phyloP scores from a whole-genome alignment of 345 rosid genomes.

The Excoecaria cochinchinensis region DNA sequence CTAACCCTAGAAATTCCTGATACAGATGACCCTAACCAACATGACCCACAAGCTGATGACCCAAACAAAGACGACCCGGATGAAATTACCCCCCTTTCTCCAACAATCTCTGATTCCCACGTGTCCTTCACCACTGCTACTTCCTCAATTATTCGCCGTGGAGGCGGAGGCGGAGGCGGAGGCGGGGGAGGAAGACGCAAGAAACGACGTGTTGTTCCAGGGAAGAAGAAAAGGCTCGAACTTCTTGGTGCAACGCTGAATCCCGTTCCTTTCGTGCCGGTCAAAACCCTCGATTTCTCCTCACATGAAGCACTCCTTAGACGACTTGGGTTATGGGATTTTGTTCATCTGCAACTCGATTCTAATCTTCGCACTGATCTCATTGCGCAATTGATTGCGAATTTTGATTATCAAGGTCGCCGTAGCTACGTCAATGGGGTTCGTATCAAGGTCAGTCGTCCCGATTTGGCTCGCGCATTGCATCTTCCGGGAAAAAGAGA shows the following conservation, averaged over 20 bases:
- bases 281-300: constrained; percentile 55
- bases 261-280: constrained; percentile 62
- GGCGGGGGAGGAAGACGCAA: constrained; percentile 15
- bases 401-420: constrained; percentile 34
- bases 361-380: constrained; percentile 48
- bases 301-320: constrained; percentile 55
- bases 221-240: constrained; percentile 57
- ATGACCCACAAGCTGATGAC: constrained; percentile 12
- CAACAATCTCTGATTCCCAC: constrained; percentile 1
- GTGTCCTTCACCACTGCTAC: neutral
- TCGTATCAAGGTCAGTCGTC: constrained; percentile 55
- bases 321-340: constrained; percentile 81
- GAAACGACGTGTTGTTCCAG: constrained; percentile 16
- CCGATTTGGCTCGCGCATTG: constrained; percentile 83
- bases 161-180: constrained; percentile 21
- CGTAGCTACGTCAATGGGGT: constrained; percentile 61
- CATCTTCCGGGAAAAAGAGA: constrained; percentile 55
- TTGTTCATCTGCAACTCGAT: constrained; percentile 67
- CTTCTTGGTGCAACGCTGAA: constrained; percentile 41
- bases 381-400: constrained; percentile 61
- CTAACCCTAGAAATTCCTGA: constrained; percentile 18
- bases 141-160: constrained; percentile 12
- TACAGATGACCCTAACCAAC: constrained; percentile 8
- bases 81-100: constrained; percentile 10
- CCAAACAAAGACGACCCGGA: constrained; percentile 21